Conservation (phyloP, 2,329 filamentous ascomycete species). For the Epichloe typhina region DNA sequence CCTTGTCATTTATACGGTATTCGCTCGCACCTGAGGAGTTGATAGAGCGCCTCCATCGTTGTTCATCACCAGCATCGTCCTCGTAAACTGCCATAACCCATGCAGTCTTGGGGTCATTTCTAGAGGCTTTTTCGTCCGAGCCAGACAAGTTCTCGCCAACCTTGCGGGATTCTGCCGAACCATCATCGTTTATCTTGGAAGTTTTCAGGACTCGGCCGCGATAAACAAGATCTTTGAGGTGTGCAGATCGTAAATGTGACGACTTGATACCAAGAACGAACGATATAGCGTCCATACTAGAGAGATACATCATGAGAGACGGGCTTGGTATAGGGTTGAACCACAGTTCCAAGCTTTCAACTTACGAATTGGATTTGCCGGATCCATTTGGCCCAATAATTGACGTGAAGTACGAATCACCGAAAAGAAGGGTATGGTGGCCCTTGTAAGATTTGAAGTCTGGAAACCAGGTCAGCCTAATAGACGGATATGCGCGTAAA, state of each 20-base stretch:
- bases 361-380: slow-evolving; percentile 93
- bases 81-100: slow-evolving; percentile 99
- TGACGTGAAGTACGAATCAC: slow-evolving; percentile 97
- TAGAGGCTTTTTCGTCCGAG: slow-evolving; percentile 51
- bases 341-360: slow-evolving; percentile 8
- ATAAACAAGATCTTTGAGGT: slow-evolving; percentile 90
- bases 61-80: slow-evolving; percentile 88
- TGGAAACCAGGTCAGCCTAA: slow-evolving; percentile 21
- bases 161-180: slow-evolving; percentile 54
- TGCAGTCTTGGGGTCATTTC: slow-evolving; percentile 77
- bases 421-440: slow-evolving; percentile 85
- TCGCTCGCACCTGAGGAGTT: slow-evolving; percentile 81
- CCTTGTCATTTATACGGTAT: slow-evolving; percentile 89
- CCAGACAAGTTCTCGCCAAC: slow-evolving; percentile 48
- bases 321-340: neutral
- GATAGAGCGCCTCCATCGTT: slow-evolving; percentile 91
- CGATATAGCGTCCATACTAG: slow-evolving; percentile 95
- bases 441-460: slow-evolving; percentile 99
- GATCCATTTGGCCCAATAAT: slow-evolving; percentile 99
- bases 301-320: neutral
- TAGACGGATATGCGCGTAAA: neutral
- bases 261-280: slow-evolving; percentile 98
- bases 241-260: slow-evolving; percentile 87
- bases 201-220: slow-evolving; percentile 86
- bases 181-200: slow-evolving; percentile 84